Percentiles rank a stretch among this genome's conserved stretches.
These are phyloP conservation scores for Fusarium circinatum DNA, from an alignment of 2,329 filamentous ascomycete species.

Conservation along the genomic window DNA sequence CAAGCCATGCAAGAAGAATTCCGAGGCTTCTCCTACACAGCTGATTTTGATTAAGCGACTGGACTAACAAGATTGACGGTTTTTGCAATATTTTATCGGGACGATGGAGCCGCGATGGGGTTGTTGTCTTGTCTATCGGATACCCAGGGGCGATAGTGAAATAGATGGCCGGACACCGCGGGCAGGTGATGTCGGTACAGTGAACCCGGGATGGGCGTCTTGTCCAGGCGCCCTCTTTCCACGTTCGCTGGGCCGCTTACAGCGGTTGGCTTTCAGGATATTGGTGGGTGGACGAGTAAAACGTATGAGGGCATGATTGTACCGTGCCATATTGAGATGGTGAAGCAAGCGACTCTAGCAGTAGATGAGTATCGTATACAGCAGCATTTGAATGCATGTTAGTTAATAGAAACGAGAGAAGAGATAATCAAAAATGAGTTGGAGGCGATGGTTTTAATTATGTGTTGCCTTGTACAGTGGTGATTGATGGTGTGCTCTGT, in stretches of 20 bases:
- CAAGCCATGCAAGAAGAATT: constrained; percentile 99
- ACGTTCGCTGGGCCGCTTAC: constrained; percentile 31
- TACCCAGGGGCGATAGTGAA: constrained; percentile 45
- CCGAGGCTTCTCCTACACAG: constrained; percentile 97
- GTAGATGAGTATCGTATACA: constrained; percentile 31
- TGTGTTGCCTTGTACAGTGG: neutral
- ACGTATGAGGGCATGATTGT: constrained; percentile 22
- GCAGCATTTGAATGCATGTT: constrained; percentile 29
- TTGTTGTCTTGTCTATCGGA: constrained; percentile 45
- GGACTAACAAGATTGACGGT: constrained; percentile 33
- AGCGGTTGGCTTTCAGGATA: constrained; percentile 36
- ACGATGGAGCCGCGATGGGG: constrained; percentile 40
- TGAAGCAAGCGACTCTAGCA: constrained; percentile 23
- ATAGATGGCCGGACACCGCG: constrained; percentile 40
- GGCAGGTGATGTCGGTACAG: constrained; percentile 35
- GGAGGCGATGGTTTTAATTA: neutral
- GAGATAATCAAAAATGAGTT: constrained; percentile 5
- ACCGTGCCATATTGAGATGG: constrained; percentile 22
- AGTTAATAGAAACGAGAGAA: constrained; percentile 40
- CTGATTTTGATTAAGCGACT: constrained; percentile 77
- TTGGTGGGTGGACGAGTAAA: constrained; percentile 36
- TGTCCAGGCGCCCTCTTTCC: neutral
- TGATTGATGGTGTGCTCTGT: too few relatives aligned
- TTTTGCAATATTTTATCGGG: constrained; percentile 38
- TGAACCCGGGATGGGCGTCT: constrained; percentile 23